phyloP scores from a whole-genome alignment of 2,329 filamentous ascomycete genomes.

The Xylariaceae sp. region DNA sequence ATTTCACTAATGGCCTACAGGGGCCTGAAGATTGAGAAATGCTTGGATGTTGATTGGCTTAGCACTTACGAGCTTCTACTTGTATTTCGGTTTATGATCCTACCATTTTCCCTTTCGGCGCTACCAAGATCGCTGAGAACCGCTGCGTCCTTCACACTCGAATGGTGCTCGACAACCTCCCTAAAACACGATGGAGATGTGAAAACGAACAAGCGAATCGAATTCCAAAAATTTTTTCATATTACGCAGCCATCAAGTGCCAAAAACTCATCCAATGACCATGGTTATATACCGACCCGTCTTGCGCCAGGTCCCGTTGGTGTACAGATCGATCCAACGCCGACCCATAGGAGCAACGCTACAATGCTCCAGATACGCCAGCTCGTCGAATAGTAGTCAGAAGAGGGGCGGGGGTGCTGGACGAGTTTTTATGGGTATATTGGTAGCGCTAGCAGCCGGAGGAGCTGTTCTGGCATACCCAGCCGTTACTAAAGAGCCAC shows the following conservation, averaged over 20 bases:
- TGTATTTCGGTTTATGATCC: slow-evolving; percentile 17
- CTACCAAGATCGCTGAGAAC: background rate
- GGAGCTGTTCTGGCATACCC: slow-evolving; percentile 36
- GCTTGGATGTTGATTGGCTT: slow-evolving; percentile 12
- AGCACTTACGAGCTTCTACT: background rate
- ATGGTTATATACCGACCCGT: slow-evolving; percentile 21
- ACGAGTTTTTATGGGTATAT: slow-evolving; percentile 33
- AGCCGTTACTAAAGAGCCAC: slow-evolving; percentile 23
- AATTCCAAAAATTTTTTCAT: background rate
- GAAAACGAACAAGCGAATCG: background rate
- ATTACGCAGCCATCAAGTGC: too few relatives aligned
- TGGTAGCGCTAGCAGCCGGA: slow-evolving; percentile 35
- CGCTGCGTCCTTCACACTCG: background rate
- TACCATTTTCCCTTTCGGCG: slow-evolving; percentile 10
- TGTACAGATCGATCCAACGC: slow-evolving; percentile 9
- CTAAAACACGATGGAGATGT: slow-evolving; percentile 16
- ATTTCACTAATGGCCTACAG: background rate
- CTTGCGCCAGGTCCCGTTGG: slow-evolving; percentile 15
- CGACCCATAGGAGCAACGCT: background rate
- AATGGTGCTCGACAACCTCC: background rate
- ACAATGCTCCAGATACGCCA: slow-evolving; percentile 33
- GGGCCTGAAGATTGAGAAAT: too few relatives aligned
- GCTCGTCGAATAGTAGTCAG: slow-evolving; percentile 20
- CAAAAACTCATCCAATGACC: background rate
- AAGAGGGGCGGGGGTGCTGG: slow-evolving; percentile 23